Evolutionary conservation across 495 filamentous ascomycete genomes (phyloP), one percentile per base, ranked within the genome.

Genomic region (Lophiotrema nucula): DNA sequence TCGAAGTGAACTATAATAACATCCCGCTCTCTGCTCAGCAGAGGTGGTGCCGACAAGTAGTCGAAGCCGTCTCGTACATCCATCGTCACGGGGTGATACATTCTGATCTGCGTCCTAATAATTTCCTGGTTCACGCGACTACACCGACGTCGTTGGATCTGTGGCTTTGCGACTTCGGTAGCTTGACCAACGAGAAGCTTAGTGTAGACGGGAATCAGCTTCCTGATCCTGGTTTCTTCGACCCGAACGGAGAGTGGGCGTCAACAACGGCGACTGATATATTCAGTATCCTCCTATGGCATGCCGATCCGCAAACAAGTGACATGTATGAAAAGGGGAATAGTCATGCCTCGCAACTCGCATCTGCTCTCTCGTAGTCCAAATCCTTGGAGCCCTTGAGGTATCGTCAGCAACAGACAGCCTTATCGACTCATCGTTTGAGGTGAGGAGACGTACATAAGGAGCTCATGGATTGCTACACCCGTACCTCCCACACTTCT

Each of bases 31-130:
- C 49, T 53, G 27, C 38, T 26, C 33, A 25, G 33, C 49, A 53
- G 49, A 53, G 33, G 49, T 53, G 33, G 49, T 41, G 49, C 49
- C 33, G 16, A 41, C 28, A 53, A 53, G 49, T 35, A 41, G 49
- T 53, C 12, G 33, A 53, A 53, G 41, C 27, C 21, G 22, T 47
- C 43, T 47, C 21, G 26, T 47, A 47, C 21, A 47, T 47, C 26
- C 21, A 47, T 23, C 16, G 16, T 47, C 21, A 47, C 16, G 21
- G 43, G 43, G 43, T 47, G 21, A 47, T 47, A 47, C 21, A 53
- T 42, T 53, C 49, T 26, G 33, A 53, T 41, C 27, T 53, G n/a
- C 49, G 49, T 35, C 49, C 49, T 53, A 16, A 53, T 42, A 53
- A 53, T 41, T 41, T 26, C 49, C 49, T 53, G 21, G 49, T 53